Base-by-base conservation (phyloP, 805 yeast species). In the Metschnikowia continentalis region DNA sequence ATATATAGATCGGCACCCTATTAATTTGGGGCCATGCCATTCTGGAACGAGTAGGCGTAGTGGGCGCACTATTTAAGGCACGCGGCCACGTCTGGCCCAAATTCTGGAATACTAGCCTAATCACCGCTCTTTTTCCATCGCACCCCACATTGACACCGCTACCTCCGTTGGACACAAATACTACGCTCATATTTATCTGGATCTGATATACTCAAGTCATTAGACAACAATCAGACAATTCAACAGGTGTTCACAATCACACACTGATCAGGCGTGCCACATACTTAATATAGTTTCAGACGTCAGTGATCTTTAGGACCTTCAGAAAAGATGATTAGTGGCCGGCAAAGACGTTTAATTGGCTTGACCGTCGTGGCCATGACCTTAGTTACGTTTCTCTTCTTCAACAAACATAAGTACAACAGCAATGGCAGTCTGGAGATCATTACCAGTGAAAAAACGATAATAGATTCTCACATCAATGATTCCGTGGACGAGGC, bases 401-500 rank as follows among this genome's bases (percentile, higher is more conserved):
- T 70, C 22, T 67, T 66, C 47, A 60, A 69, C 35, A 52, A 56
- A n/a, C 66, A 66, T 55, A 65, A 70, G 52, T 74, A 60, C 47
- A 61, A 63, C 49, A 44, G 58, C 22, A 72, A 68, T 49, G 70
- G 59, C 32, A 70, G 70, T 7, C 71, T 71, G 43, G 33, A 36
- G 19, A 22, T 36, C 19, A 35, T 42, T 10, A 30, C 46, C 30
- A 45, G 49, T 8, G 60, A 47, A 32, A 69, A 64, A 46, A 58
- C 55, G 17, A 52, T 73, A 43, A 60, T 71, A n/a, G 70, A 69
- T 48, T 60, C 72, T 10, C 55, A 58, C 19, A 69, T 69, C 54
- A 67, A 72, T 54, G 77, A 60, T 46, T 62, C 65, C 43, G 45
- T 59, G n/a, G 77, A 74, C 49, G 75, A 61, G 39, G 75, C 72